Base-by-base conservation (phyloP, 345 rosid genomes). In the Brassica rapa region DNA sequence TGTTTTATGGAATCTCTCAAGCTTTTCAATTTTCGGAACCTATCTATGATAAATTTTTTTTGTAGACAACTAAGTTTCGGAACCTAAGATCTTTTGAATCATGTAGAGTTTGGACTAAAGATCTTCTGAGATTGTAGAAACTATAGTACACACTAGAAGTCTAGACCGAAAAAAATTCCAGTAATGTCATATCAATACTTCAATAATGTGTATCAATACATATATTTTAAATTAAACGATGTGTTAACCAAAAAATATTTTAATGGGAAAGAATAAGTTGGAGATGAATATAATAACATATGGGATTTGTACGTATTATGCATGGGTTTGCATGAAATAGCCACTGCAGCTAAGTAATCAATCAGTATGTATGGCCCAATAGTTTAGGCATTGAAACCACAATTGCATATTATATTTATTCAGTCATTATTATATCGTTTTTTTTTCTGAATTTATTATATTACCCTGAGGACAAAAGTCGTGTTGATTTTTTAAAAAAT, bases 291-390 rank as follows among this genome's bases (percentile, higher is more conserved):
- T 1, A 74, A 75, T 55, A 75, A 70, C 75, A 70, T 35, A 53
- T 8, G 53, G 8, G 32, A 29, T 80, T 80, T 80, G 83, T 75
- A 80, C 83, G 83, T 74, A 80, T 80, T 80, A 74, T 80, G 80
- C 83, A 80, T 80, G 83, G 83, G 83, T 3, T 80, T 80, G 83
- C 83, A 80, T 80, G 83, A 75, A 60, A 80, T 70, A 70, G 83
- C 59, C 76, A 70, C 76, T 74, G 79, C 83, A 64, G 76, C 80
- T 57, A 70, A 75, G 63, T 43, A 57, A 75, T 80, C 76, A 63
- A 75, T 64, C 65, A 56, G 76, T 64, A 74, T 75, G 76, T 64
- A 74, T 75, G 83, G 76, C 68, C 80, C 83, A 74, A 46, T 43
- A 55, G 62, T 74, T 80, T 70, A 39, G 72, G 76, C 70, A 5